A percentile compares a stretch with the other conserved stretches of the same genome.
Conservation (phyloP, 2,329 filamentous ascomycete species). For the Aureobasidium sp. region DNA sequence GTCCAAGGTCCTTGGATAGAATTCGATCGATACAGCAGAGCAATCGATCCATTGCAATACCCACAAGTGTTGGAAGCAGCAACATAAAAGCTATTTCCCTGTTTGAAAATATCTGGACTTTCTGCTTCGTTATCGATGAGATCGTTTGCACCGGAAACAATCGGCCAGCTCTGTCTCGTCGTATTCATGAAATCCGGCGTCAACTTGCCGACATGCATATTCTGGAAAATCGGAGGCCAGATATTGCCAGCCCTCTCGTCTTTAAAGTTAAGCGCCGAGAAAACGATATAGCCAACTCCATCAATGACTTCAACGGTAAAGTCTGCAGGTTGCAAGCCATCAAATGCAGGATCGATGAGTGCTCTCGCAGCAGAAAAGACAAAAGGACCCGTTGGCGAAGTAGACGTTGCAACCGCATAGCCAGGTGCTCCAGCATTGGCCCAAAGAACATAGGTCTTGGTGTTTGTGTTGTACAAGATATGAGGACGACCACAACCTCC, state of each 20-base stretch:
- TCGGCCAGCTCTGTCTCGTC: conserved; percentile 16
- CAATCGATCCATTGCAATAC: conserved; percentile 20
- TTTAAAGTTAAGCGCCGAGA: conserved; percentile 19
- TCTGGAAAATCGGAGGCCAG: conserved; percentile 21
- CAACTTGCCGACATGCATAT: conserved; percentile 16
- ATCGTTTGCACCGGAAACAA: conserved; percentile 14
- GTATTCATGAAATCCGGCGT: conserved; percentile 18
- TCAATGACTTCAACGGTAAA: conserved; percentile 17
- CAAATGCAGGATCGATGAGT: conserved; percentile 17
- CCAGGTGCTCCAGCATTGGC: conserved; percentile 19
- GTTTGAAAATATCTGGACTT: conserved; percentile 19
- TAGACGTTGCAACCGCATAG: conserved; percentile 18
- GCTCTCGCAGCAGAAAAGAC: conserved; percentile 13
- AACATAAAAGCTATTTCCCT: conserved; percentile 17
- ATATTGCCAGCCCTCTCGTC: conserved; percentile 17
- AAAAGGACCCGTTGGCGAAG: conserved; percentile 18
- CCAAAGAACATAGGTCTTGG: conserved; percentile 19
- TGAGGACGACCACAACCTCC: conserved; percentile 20
- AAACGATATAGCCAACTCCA: conserved; percentile 18
- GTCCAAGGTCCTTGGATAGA: conserved; percentile 20
- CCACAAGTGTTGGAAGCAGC: conserved; percentile 19
- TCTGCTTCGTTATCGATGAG: conserved; percentile 19
- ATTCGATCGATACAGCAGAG: conserved; percentile 16
- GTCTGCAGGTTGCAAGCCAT: conserved; percentile 17
- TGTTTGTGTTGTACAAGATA: conserved; percentile 18